Base-by-base conservation (phyloP, 208 protist genomes). In the Trypanosoma brucei region DNA sequence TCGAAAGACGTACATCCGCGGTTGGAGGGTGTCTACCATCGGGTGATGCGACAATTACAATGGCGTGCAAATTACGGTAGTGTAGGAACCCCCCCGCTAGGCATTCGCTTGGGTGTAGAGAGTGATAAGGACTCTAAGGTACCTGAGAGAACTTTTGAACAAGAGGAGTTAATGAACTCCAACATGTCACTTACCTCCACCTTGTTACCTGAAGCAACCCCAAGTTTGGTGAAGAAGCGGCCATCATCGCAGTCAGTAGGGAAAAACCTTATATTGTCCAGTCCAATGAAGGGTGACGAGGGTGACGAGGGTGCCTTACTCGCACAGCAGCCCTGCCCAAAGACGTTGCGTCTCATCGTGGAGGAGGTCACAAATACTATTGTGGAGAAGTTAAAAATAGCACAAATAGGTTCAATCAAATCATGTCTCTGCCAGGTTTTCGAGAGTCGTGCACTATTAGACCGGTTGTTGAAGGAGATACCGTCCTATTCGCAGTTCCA, bases 11-110 rank as follows among this genome's bases (percentile, higher is more conserved):
- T 93, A 11, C 83, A 92, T 57, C 73, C 78, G 1, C 90, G 91
- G 31, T 60, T 94, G 59, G 77, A 93, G 37, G 60, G 65, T 33
- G 71, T 92, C n/a, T 95, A 88, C 72, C 68, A 75, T 3, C 84
- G 85, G 42, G 86, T 95, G 42, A 95, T 92, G 86, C 83, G 84
- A 0, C 80, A 75, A 8, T 70, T 95, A 70, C 90, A 95, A 75
- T 64, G 76, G 45, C 52, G 84, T 48, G 54, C 87, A 48, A 93
- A 95, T 72, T 95, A 95, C 63, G 79, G 84, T 6, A 86, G 91
- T 40, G 51, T 86, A 5, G 62, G 59, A 2, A 70, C 64, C 44
- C 64, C 72, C 0, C 56, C 84, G 1, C 72, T 95, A 8, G 75
- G 76, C 31, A 73, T 82, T 51, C 84, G 92, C 73, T 88, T 83